A percentile compares a stretch with the other conserved stretches of the same genome.
Evolutionary conservation across 2,329 filamentous ascomycete species (phyloP).

Genomic region (Alternaria atra): DNA sequence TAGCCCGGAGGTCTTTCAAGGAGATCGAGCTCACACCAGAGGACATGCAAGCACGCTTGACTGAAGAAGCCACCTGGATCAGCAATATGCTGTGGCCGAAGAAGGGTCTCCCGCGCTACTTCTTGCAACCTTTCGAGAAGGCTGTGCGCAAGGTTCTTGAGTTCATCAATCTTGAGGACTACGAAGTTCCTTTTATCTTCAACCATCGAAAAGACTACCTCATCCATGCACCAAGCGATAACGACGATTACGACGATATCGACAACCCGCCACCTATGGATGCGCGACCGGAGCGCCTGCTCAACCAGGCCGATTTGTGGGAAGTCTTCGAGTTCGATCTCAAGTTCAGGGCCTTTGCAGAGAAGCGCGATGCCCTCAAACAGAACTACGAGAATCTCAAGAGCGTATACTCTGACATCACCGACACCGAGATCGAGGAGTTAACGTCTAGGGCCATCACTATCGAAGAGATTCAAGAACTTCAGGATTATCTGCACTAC

Average conservation of each 20-base stretch:
- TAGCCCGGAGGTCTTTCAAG: slow-evolving; percentile 89
- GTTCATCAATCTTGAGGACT: slow-evolving; percentile 92
- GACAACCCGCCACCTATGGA: slow-evolving; percentile 77
- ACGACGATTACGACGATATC: slow-evolving; percentile 66
- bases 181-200: slow-evolving; percentile 97
- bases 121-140: slow-evolving; percentile 84
- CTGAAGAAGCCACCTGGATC: slow-evolving; percentile 92
- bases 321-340: slow-evolving; percentile 93
- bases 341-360: slow-evolving; percentile 90
- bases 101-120: slow-evolving; percentile 75
- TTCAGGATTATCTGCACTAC: slow-evolving; percentile 97
- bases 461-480: slow-evolving; percentile 94
- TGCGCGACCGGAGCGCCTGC: slow-evolving; percentile 82
- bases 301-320: slow-evolving; percentile 95
- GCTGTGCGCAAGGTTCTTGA: slow-evolving; percentile 92
- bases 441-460: slow-evolving; percentile 82
- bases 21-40: slow-evolving; percentile 81
- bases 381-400: slow-evolving; percentile 79
- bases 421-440: slow-evolving; percentile 80
- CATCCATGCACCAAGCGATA: slow-evolving; percentile 79
- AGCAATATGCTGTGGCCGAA: slow-evolving; percentile 88
- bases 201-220: slow-evolving; percentile 98
- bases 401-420: slow-evolving; percentile 63
- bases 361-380: slow-evolving; percentile 88
- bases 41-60: slow-evolving; percentile 68